A percentile compares a stretch with the other conserved stretches of the same genome.
phyloP scores from a whole-genome alignment of 305 asterid species.

The Plantago coronopus region DNA sequence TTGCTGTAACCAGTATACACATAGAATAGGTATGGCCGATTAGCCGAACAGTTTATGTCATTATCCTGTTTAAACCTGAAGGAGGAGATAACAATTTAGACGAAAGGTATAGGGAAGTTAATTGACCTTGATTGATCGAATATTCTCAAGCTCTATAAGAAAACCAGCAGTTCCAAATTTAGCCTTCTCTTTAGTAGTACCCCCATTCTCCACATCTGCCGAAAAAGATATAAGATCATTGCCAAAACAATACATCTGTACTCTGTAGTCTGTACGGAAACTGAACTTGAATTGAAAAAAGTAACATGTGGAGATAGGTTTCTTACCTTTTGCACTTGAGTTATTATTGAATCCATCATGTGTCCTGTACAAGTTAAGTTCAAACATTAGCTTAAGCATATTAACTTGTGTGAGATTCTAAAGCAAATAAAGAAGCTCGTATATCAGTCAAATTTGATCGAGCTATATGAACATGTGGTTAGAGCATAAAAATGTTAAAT shows the following conservation, averaged over 20 bases:
- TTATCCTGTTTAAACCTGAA: background rate
- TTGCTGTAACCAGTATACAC: no score
- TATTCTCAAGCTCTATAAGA: constrained; percentile 57
- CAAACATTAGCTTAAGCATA: constrained; percentile 13
- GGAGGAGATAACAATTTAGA: background rate
- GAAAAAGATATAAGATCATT: no score
- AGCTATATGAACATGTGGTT: background rate
- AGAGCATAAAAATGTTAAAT: background rate
- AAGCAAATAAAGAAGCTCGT: background rate
- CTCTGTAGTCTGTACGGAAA: no score
- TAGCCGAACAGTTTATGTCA: no score
- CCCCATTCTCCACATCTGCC: constrained; percentile 43
- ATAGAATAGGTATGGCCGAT: no score
- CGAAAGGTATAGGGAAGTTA: background rate
- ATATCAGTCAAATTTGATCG: constrained; percentile 5
- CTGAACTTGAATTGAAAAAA: background rate
- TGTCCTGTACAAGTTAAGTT: constrained; percentile 33
- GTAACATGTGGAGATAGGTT: background rate
- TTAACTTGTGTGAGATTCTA: background rate
- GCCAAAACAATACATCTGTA: background rate
- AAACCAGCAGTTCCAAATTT: constrained; percentile 53
- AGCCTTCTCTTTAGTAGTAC: constrained; percentile 32
- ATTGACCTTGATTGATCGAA: constrained; percentile 54
- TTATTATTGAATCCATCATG: constrained; percentile 27
- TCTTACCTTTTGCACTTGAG: constrained; percentile 26